phyloP scores from a whole-genome alignment of 1,139 yeast species.

The Nematodospora anomalae region DNA sequence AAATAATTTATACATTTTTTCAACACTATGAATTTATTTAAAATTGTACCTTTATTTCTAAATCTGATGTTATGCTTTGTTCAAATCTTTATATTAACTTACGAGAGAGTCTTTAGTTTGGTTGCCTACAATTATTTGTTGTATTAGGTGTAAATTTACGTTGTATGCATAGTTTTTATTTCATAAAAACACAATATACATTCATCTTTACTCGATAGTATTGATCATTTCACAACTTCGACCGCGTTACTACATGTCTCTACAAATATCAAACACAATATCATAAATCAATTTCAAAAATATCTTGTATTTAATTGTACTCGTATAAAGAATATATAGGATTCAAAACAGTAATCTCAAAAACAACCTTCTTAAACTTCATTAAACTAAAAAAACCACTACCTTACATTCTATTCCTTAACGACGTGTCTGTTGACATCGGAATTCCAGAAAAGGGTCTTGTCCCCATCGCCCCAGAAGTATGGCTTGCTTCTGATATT shows the following conservation, averaged over 20 bases:
- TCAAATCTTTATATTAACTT: background rate
- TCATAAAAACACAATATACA: background rate
- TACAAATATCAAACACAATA: background rate
- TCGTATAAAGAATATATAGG: background rate
- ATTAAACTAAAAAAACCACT: background rate
- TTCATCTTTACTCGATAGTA: slow-evolving; percentile 1
- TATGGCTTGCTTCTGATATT: slow-evolving; percentile 82
- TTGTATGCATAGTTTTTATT: background rate
- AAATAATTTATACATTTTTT: slow-evolving; percentile 82
- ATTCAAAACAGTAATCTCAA: background rate
- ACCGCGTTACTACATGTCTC: background rate
- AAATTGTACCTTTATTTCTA: no score
- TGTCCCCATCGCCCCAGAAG: slow-evolving; percentile 99
- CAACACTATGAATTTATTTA: slow-evolving; percentile 50
- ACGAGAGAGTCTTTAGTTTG: background rate
- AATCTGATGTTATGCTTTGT: no score
- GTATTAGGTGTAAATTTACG: background rate
- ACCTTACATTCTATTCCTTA: slow-evolving; percentile 8
- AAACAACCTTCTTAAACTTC: no score
- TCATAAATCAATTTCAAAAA: no score
- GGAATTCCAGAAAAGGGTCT: slow-evolving; percentile 95
- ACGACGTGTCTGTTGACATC: slow-evolving; percentile 81
- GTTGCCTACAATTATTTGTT: background rate
- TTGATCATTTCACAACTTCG: background rate
- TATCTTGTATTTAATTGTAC: background rate